Conservation (phyloP, 805 yeast genomes). For the Torulaspora quercuum region DNA sequence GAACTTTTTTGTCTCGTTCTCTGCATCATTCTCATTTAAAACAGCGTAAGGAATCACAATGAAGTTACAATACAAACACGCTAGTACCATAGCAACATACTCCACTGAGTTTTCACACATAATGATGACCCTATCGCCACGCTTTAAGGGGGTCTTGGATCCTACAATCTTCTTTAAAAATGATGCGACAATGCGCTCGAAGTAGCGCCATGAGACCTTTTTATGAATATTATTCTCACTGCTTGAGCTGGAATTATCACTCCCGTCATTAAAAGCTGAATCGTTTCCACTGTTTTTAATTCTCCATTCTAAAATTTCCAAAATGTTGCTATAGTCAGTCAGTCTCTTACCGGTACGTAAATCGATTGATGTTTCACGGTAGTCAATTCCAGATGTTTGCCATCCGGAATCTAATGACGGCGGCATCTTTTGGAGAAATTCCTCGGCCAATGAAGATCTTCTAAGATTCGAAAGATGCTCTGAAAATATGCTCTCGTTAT, state of each 20-base stretch:
- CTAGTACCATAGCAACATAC: slow-evolving; percentile 74
- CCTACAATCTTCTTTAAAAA: slow-evolving; percentile 67
- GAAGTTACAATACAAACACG: slow-evolving; percentile 76
- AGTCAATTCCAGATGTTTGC: slow-evolving; percentile 81
- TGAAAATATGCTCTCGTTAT: slow-evolving; percentile 37
- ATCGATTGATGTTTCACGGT: slow-evolving; percentile 71
- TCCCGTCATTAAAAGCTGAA: slow-evolving; percentile 57
- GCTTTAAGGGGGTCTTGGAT: slow-evolving; percentile 54
- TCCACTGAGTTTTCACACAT: slow-evolving; percentile 89
- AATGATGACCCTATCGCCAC: slow-evolving; percentile 73
- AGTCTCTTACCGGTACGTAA: slow-evolving; percentile 71
- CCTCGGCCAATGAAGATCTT: slow-evolving; percentile 50
- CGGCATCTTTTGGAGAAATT: slow-evolving; percentile 6
- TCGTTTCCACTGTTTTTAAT: slow-evolving; percentile 72
- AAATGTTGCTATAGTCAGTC: slow-evolving; percentile 64
- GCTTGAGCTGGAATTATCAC: slow-evolving; percentile 33
- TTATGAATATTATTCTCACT: slow-evolving; percentile 47
- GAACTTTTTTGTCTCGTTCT: slow-evolving; percentile 71
- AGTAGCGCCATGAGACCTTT: slow-evolving; percentile 72
- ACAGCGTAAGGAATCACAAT: slow-evolving; percentile 68
- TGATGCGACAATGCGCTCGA: slow-evolving; percentile 73
- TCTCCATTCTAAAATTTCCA: slow-evolving; percentile 77
- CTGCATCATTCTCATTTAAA: slow-evolving; percentile 59
- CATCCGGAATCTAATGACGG: slow-evolving; percentile 24
- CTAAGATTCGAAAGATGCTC: slow-evolving; percentile 64